Evolutionary conservation across 169 alveolate species (phyloP).

Genomic region (Cryptosporidium parvum): DNA sequence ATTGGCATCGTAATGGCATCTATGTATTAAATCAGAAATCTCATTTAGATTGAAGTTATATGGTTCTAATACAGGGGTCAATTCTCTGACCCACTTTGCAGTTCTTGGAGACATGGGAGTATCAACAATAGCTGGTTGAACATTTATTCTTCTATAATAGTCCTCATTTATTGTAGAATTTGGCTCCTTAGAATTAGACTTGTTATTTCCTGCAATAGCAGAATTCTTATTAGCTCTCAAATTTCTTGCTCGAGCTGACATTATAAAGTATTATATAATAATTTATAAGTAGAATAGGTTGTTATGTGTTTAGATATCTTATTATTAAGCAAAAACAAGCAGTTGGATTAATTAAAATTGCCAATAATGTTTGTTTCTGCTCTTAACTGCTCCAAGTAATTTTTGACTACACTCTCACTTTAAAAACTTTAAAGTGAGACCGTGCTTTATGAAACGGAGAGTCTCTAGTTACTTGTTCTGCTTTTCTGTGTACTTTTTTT

Average conservation of each 20-base stretch:
- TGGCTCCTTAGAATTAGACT: conserved; percentile 14
- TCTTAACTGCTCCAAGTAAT: conserved; percentile 12
- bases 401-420: conserved; percentile 21
- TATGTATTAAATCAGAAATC: conserved; percentile 60
- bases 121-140: conserved; percentile 48
- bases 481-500: background rate
- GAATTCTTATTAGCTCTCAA: conserved; percentile 28
- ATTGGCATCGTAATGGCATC: conserved; percentile 65
- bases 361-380: background rate
- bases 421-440: background rate
- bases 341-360: background rate
- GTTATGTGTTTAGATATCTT: background rate
- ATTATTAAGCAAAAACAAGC: background rate
- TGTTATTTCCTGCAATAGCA: background rate
- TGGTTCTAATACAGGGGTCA: conserved; percentile 68
- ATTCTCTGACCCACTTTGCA: conserved; percentile 68
- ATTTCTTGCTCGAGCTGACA: conserved; percentile 63
- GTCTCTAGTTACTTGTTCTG: conserved; percentile 36
- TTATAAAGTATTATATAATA: background rate
- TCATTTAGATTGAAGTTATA: conserved; percentile 52
- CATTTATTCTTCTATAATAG: conserved; percentile 39
- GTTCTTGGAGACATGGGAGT: conserved; percentile 72
- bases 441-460: conserved; percentile 17
- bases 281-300: background rate
- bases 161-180: conserved; percentile 23